Evolutionary conservation across 306 rosid species (phyloP), one percentile per base, ranked within the genome.

Genomic region (Sicyos baderoa): DNA sequence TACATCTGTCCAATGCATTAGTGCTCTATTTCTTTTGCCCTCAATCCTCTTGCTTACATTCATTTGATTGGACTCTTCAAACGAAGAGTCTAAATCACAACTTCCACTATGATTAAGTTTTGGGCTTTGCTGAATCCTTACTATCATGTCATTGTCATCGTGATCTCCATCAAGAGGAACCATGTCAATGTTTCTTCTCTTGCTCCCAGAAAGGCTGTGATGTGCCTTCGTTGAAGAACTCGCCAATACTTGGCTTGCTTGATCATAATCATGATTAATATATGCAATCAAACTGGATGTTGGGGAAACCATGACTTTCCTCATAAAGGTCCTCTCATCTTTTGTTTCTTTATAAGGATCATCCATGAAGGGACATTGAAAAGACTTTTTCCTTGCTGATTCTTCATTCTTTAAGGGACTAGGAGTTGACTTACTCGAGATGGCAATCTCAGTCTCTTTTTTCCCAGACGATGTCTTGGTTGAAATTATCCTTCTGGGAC

Each of bases 1-100:
- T 86, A 91, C 98, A 78, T 83, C 85, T 68, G 76, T 76, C 87
- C 84, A 85, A 69, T 82, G 71, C 77, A 80, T 79, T 82, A 64
- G 35, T 23, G 42, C 70, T 72, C n/a, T 17, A 75, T 73, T 83
- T 70, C 19, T 42, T 74, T 73, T 83, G 70, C 57, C 76, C 44
- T 78, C 86, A 69, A 61, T 60, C 73, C 78, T 84, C 55, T 76
- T 81, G 77, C 67, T 76, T 78, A 72, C 85, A 42, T 55, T 22
- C 57, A 56, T 59, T 76, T 54, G 56, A 77, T 67, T 58, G 45
- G 81, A 54, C 67, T 70, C 80, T 73, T 70, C 76, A 6, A 54
- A 67, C 37, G 60, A 25, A 51, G 79, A 75, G 65, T 70, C 83
- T 16, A 69, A 57, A 56, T 75, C 74, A 67, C 54, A 68, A 76